Evolutionary conservation across 2,329 filamentous ascomycete species (phyloP), one percentile per base, ranked within the genome.

Genomic region (Colletotrichum sp.): DNA sequence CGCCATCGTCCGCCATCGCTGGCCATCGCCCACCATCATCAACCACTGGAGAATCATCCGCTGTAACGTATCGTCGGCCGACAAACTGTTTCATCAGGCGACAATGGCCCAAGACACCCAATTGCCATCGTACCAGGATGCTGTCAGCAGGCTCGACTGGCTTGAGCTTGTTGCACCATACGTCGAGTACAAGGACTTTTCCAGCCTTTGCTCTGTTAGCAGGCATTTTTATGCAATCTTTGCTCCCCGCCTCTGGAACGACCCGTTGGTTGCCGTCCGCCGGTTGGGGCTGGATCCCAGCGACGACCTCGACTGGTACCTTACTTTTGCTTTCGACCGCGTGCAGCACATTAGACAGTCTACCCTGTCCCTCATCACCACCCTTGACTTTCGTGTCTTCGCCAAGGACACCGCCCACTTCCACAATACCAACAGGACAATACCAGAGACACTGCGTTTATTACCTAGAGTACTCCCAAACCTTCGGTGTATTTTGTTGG

Each of bases 51-150:
- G 18, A 6, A 48, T 48, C 39, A 48, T n/a, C 18, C 39, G 39
- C 39, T 48, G 39, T 48, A 48, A n/a, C 39, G 18, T n/a, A 48
- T 48, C 39, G 39, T 48, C 39, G 22, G 28, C 28, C 34, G 16
- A 32, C 72, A 75, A 75, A 57, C 55, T 55, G 69, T 75, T 72
- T 72, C 69, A 68, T 68, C 55, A 10, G 24, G 22, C 34, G 39
- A 26, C 44, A 48, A 32, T 48, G 39, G 44, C 22, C 15, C 34
- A 66, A 71, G 68, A 71, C 60, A 22, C 59, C 10, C 75, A 80
- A 13, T 85, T 88, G n/a, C 90, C 90, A 2, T 90, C 90, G 0
- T 92, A 92, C 80, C 82, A 85, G 67, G 86, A 91, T 75, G 90
- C 90, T 68, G 87, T 84, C 4, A 79, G 84, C 9, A 82, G 80